A percentile compares a stretch with the other conserved stretches of the same genome.
These are phyloP conservation scores for Pythium sp. DNA, from an alignment of 352 stramenopile species.

Conservation along the genomic window DNA sequence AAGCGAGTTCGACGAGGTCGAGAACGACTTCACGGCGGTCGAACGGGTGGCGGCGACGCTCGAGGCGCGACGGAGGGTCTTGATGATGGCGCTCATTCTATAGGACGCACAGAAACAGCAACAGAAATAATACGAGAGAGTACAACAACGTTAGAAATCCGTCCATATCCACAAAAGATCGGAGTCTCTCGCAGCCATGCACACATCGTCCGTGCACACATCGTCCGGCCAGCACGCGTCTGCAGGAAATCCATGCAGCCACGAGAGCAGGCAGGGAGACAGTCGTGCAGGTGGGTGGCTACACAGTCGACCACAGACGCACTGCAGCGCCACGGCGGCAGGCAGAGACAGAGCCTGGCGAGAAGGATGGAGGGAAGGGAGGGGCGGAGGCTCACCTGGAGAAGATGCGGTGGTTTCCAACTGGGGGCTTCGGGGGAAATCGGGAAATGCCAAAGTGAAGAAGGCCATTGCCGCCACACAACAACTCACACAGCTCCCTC, in stretches of 20 bases:
- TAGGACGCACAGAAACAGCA: neutral
- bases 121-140: neutral
- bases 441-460: slow-evolving; percentile 3
- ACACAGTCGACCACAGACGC: neutral
- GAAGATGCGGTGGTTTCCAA: slow-evolving; percentile 10
- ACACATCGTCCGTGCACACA: neutral
- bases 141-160: slow-evolving; percentile 7
- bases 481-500: neutral
- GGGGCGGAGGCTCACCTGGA: slow-evolving; percentile 1
- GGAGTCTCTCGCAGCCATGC: neutral
- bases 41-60: slow-evolving; percentile 37
- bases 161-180: neutral
- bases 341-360: neutral
- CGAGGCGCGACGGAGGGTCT: slow-evolving; percentile 56
- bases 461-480: neutral
- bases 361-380: neutral
- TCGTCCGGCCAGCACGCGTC: neutral
- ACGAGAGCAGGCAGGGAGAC: neutral
- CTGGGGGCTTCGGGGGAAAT: slow-evolving; percentile 3
- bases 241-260: neutral
- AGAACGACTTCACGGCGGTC: slow-evolving; percentile 55
- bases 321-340: neutral
- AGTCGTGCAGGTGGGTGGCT: slow-evolving; percentile 2
- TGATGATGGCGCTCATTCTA: slow-evolving; percentile 67
- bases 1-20: slow-evolving; percentile 64